Evolutionary conservation across 1,284 basidiomycete species (phyloP), one percentile per base, ranked within the genome.

Genomic region (Pterula multifida): DNA sequence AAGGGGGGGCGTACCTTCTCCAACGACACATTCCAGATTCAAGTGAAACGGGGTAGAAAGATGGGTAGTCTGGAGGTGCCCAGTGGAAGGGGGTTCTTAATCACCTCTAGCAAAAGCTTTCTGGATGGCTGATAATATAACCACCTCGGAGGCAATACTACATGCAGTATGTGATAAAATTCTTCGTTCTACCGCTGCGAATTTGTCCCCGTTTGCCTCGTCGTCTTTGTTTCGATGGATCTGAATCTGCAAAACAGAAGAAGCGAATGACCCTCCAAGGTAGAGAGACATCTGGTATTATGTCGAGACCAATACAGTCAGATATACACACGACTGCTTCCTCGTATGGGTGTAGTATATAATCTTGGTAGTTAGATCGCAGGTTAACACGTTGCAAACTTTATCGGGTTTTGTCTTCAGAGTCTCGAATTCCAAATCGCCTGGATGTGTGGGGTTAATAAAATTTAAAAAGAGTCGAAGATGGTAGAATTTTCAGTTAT

Each of bases 1-100:
- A 46, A 19, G 39, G 53, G n/a, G n/a, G n/a, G n/a, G 28, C 28
- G 28, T 55, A 80, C 78, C 78, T 75, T 64, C 76, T 71, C 68
- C 69, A 75, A 59, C 68, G 72, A 63, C 79, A 81, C 79, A 81
- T 81, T 51, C 35, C 39, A 21, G 17, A 42, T 22, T 6, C 17
- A 39, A 55, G 54, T 52, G 51, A 55, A 54, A 53, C 53, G 53
- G 52, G 49, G 49, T 51, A 48, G 53, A 54, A 45, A 49, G 50
- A 52, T 48, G 57, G 35, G 22, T 55, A 47, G 42, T 48, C 45
- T 44, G 39, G 39, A 42, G 39, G 19, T n/a, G n/a, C n/a, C n/a
- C 9, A 42, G 21, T 11, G n/a, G 17, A 22, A 42, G 21, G 13
- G 13, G 39, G n/a, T 42, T 35, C n/a, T n/a, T 32, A 15, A 32